phyloP scores from a whole-genome alignment of 768 basidiomycete genomes.

The Tulasnella sp. region DNA sequence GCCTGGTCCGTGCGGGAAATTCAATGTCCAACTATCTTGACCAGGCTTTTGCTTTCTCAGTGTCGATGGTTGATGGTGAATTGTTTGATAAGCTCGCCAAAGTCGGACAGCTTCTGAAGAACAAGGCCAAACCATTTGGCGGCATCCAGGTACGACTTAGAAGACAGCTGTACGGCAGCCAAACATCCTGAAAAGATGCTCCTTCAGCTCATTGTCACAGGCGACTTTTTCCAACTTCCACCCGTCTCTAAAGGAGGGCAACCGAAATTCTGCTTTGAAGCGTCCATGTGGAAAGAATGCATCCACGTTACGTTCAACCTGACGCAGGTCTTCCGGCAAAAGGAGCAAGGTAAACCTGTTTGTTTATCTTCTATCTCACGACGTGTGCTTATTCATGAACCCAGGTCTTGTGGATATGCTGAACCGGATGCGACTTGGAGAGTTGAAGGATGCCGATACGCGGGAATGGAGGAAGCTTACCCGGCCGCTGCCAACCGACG shows the following conservation, averaged over 20 bases:
- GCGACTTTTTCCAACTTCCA: conserved; percentile 98
- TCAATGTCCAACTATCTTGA: no score
- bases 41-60: no score
- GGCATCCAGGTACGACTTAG: conserved; percentile 74
- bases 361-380: conserved; percentile 22
- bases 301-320: conserved; percentile 87
- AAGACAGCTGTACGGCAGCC: no score
- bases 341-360: conserved; percentile 68
- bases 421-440: conserved; percentile 97
- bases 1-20: no score
- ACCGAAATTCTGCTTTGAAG: conserved; percentile 89
- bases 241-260: conserved; percentile 71
- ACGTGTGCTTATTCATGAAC: background rate
- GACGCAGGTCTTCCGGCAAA: conserved; percentile 93
- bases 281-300: conserved; percentile 69
- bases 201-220: conserved; percentile 84
- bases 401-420: conserved; percentile 93
- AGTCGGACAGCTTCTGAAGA: conserved; percentile 68
- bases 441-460: conserved; percentile 65
- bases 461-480: conserved; percentile 69
- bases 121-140: conserved; percentile 74
- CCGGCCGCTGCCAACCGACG: conserved; percentile 70
- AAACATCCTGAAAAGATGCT: no score
- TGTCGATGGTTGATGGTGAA: conserved; percentile 84
- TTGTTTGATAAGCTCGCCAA: conserved; percentile 86